Evolutionary conservation across 306 rosid species (phyloP).

Genomic region (Clitoria ternatea): DNA sequence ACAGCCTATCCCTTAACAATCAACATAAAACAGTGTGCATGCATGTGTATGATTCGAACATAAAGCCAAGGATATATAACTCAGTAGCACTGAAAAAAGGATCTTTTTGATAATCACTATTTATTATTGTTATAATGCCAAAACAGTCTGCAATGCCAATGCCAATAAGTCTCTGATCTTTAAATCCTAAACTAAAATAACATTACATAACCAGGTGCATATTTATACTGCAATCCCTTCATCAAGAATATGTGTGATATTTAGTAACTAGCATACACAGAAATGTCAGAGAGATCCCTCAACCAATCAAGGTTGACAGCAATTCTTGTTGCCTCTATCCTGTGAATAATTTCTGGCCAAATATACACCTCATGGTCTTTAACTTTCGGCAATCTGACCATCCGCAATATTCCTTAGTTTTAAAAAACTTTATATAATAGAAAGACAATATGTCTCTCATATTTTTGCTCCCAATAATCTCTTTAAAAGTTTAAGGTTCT

Average conservation of each 20-base stretch:
- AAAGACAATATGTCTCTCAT: constrained; percentile 43
- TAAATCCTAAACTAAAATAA: not conserved
- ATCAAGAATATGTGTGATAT: not conserved
- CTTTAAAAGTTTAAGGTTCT: constrained; percentile 39
- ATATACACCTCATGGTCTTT: constrained; percentile 32
- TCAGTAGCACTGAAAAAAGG: constrained; percentile 8
- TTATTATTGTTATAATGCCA: not conserved
- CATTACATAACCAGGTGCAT: constrained; percentile 9
- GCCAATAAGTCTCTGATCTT: not conserved
- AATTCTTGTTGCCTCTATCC: constrained; percentile 56
- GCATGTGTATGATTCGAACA: not conserved
- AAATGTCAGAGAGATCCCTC: constrained; percentile 40
- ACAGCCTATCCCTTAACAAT: not conserved
- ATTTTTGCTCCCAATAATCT: constrained; percentile 39
- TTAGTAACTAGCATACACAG: constrained; percentile 15
- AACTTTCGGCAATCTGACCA: constrained; percentile 44
- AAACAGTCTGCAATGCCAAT: not conserved
- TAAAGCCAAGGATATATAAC: not conserved
- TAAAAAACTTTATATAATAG: constrained; percentile 47
- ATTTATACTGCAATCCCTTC: not conserved
- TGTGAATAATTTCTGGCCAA: constrained; percentile 48
- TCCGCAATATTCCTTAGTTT: constrained; percentile 37
- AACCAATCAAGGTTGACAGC: constrained; percentile 37
- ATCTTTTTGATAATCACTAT: not conserved
- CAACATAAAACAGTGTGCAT: not conserved